These are phyloP conservation scores for Rugosomyces carneus DNA, from an alignment of 1,284 basidiomycete genomes.

Conservation along the genomic window DNA sequence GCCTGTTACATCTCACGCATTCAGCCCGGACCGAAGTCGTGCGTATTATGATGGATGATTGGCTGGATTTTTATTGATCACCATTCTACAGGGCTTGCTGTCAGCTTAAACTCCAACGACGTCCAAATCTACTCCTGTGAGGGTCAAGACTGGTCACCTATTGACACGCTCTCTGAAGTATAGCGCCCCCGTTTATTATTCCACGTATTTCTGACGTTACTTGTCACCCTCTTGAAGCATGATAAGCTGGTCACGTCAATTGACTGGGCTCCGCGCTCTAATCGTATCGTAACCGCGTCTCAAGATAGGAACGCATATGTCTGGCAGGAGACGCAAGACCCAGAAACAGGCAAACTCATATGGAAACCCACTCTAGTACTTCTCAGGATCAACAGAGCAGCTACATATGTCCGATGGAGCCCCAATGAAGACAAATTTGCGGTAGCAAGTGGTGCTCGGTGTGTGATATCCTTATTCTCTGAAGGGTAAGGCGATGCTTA, in stretches of 20 bases:
- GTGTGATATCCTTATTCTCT: constrained; percentile 19
- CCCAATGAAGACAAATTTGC: constrained; percentile 99
- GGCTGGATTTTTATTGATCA: background rate
- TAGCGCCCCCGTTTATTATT: constrained; percentile 16
- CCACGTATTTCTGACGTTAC: background rate
- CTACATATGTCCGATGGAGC: constrained; percentile 94
- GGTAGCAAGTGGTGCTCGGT: constrained; percentile 94
- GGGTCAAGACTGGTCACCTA: constrained; percentile 69
- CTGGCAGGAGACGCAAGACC: constrained; percentile 81
- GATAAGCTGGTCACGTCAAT: constrained; percentile 98
- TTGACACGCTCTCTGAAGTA: constrained; percentile 85
- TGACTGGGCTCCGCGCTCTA: constrained; percentile 96
- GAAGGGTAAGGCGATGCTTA: background rate
- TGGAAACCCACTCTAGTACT: constrained; percentile 99
- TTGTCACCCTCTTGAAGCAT: no score
- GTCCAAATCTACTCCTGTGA: constrained; percentile 76
- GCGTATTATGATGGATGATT: constrained; percentile 23
- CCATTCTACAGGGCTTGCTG: constrained; percentile 71
- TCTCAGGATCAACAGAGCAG: constrained; percentile 91
- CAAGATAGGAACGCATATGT: constrained; percentile 99
- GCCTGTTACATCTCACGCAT: constrained; percentile 88
- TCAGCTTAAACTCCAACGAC: constrained; percentile 88
- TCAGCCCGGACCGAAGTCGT: constrained; percentile 89
- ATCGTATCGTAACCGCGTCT: constrained; percentile 96
- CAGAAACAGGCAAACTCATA: constrained; percentile 56